Base-by-base conservation (phyloP, 345 rosid genomes). In the Sonneratia alba region DNA sequence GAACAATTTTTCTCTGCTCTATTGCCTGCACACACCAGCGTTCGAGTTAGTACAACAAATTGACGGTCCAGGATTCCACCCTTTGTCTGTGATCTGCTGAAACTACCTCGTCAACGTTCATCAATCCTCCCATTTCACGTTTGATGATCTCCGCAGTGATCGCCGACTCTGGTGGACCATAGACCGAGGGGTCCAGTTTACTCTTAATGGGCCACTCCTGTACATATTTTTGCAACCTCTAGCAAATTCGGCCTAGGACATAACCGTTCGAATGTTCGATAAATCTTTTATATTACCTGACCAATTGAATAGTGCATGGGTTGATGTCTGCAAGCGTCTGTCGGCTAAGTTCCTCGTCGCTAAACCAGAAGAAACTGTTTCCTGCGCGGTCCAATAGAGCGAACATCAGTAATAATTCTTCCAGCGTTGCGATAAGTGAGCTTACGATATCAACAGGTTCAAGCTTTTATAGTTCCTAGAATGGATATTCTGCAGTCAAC, bases 161-260 rank as follows among this genome's bases (percentile, higher is more conserved):
- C 47, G 80, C 85, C 37, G 98, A 93, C 66, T 74, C 89, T 0
- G 85, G 73, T 0, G 88, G 83, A 18, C 98, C 97, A 6, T 91
- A 93, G 3, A 80, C 77, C 7, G 15, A 63, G 0, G 96, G 88
- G 74, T 93, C 98, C 11, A 93, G 88, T 36, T 80, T 77, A 74
- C 98, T 91, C 78, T 72, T 85, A 79, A 91, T 42, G 8, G 98
- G 98, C 96, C 93, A 93, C 70, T 93, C 96, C 98, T 90, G 73
- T 8, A 77, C 22, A 22, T 61, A 3, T 22, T 22, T 0, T 5
- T 10, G 27, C 7, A 15, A 76, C 32, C 70, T 27, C 59, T 47
- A 24, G 6, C 6, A 67, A 72, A 36, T 4, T 9, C 19, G 2
- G 45, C 45, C 6, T 4, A 42, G 10, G 45, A 42, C 10, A 42